These are phyloP conservation scores for Medicago lupulina DNA, from an alignment of 306 rosid species.

Conservation along the genomic window DNA sequence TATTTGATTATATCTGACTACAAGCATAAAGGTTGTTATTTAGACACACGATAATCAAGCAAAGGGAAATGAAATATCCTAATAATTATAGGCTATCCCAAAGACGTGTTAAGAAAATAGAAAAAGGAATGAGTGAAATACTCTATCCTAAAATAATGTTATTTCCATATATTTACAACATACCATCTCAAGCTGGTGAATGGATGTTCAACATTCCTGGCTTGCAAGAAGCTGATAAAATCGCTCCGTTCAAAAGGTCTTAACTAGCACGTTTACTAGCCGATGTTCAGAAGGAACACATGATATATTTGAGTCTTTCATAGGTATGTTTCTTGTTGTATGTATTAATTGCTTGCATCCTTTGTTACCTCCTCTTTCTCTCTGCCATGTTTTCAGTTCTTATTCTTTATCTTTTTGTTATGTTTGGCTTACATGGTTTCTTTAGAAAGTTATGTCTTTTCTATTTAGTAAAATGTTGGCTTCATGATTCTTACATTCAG, in stretches of 20 bases:
- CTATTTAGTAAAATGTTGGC: constrained; percentile 27
- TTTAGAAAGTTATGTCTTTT: constrained; percentile 34
- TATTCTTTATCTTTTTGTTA: constrained; percentile 14
- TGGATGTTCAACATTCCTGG: no score
- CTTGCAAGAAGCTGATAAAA: no score
- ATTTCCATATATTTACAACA: not conserved
- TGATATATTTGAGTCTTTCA: not conserved
- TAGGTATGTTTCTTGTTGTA: not conserved
- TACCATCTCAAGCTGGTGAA: no score
- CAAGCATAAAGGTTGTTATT: not conserved
- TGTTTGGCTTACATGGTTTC: constrained; percentile 14
- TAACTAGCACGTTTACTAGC: no score
- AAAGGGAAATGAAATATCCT: not conserved
- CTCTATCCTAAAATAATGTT: not conserved
- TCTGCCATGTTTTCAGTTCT: constrained; percentile 13
- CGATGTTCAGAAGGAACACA: no score
- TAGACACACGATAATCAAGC: not conserved
- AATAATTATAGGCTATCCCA: not conserved
- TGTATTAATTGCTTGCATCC: not conserved
- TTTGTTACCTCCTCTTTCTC: not conserved
- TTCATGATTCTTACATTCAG: constrained; percentile 51
- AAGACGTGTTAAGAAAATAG: not conserved
- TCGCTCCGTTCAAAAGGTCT: no score
- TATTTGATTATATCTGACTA: no score
- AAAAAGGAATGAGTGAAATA: not conserved